phyloP scores from a whole-genome alignment of 306 rosid genomes.

The Inga leiocalycina region DNA sequence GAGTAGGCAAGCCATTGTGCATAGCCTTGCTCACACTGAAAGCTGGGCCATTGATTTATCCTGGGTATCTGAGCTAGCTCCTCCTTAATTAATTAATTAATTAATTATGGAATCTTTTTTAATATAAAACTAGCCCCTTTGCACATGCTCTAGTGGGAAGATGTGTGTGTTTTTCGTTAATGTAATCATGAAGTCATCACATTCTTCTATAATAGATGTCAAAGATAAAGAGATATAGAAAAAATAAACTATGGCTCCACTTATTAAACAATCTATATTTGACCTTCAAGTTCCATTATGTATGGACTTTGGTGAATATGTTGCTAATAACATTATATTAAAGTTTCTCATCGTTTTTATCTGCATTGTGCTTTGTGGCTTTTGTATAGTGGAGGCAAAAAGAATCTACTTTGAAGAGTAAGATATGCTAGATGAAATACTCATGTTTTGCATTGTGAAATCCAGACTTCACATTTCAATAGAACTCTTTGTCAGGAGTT shows the following conservation, averaged over 20 bases:
- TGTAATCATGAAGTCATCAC: background rate
- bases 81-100: background rate
- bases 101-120: background rate
- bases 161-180: background rate
- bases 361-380: background rate
- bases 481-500: background rate
- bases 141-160: slow-evolving; percentile 1
- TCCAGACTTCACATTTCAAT: background rate
- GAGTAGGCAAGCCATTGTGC: slow-evolving; percentile 85
- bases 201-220: background rate
- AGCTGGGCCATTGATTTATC: slow-evolving; percentile 96
- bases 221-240: background rate
- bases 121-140: background rate
- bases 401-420: background rate
- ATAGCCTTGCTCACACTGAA: slow-evolving; percentile 83
- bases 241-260: background rate
- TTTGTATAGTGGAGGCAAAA: background rate
- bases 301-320: background rate
- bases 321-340: background rate
- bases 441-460: background rate
- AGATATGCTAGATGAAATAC: background rate
- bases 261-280: background rate
- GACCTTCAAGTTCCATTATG: background rate
- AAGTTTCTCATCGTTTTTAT: background rate
- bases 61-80: slow-evolving; percentile 54